Conservation (phyloP, 225 moss, liverwort and hornwort genomes). For the Polytrichum commune region DNA sequence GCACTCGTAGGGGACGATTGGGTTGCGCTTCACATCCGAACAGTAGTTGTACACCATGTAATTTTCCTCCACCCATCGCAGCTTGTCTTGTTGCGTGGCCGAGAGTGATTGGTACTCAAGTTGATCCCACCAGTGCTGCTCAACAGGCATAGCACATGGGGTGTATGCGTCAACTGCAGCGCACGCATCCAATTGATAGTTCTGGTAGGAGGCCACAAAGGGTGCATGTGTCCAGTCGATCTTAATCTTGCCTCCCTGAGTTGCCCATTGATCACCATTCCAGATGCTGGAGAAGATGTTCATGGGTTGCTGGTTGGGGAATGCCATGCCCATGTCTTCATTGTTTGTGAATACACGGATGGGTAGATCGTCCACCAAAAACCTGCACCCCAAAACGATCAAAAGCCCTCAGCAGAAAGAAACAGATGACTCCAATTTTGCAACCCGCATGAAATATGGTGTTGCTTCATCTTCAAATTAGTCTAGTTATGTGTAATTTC, state of each 20-base stretch:
- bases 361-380: conserved; percentile 77
- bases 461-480: too few relatives aligned
- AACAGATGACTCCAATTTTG: too few relatives aligned
- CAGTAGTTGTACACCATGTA: conserved; percentile 92
- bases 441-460: too few relatives aligned
- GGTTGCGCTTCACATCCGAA: conserved; percentile 48
- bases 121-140: conserved; percentile 33
- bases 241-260: conserved; percentile 73
- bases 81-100: conserved; percentile 46
- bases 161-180: conserved; percentile 24
- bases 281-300: conserved; percentile 78
- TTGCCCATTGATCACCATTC: conserved; percentile 92
- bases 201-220: conserved; percentile 63
- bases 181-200: conserved; percentile 69
- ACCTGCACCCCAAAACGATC: conserved; percentile 32
- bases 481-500: too few relatives aligned
- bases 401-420: too few relatives aligned
- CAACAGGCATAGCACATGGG: conserved; percentile 27
- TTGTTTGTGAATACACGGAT: conserved; percentile 78
- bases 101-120: conserved; percentile 53
- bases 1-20: conserved; percentile 39
- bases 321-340: conserved; percentile 65
- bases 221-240: conserved; percentile 72
- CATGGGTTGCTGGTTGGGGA: conserved; percentile 75
- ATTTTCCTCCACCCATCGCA: conserved; percentile 82